Conservation (phyloP, 345 rosid genomes). For the Euphorbia lathyris region DNA sequence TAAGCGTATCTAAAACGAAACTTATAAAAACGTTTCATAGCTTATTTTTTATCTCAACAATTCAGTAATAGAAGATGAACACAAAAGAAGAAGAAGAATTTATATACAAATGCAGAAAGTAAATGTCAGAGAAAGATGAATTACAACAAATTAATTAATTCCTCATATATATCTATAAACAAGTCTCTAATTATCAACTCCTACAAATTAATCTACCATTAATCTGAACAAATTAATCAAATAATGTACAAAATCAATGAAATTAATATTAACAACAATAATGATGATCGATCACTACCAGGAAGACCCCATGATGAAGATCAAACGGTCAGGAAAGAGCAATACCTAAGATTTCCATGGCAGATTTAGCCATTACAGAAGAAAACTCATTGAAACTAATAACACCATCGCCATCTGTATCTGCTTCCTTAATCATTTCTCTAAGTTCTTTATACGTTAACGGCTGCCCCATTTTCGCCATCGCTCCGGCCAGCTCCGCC, state of each 20-base stretch:
- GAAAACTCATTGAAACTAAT: slow-evolving; percentile 77
- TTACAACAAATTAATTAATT: too few relatives aligned
- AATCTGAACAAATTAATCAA: not conserved
- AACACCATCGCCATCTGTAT: slow-evolving; percentile 71
- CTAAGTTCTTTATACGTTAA: slow-evolving; percentile 62
- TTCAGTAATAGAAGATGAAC: too few relatives aligned
- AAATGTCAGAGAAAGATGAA: too few relatives aligned
- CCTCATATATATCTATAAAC: not conserved
- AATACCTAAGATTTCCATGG: slow-evolving; percentile 47
- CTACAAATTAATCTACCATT: slow-evolving; percentile 1
- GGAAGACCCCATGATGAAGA: too few relatives aligned
- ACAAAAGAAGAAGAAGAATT: too few relatives aligned
- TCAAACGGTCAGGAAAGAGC: slow-evolving; percentile 20
- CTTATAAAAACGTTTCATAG: too few relatives aligned
- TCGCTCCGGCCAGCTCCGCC: slow-evolving; percentile 70
- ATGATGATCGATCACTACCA: not conserved
- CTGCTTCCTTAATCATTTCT: slow-evolving; percentile 82
- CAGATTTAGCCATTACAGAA: slow-evolving; percentile 67
- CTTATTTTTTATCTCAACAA: too few relatives aligned
- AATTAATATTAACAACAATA: not conserved
- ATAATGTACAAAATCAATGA: not conserved
- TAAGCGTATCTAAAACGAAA: too few relatives aligned
- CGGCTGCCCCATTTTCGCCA: slow-evolving; percentile 92
- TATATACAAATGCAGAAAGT: too few relatives aligned
- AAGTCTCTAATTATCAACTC: not conserved